phyloP scores from a whole-genome alignment of 1,284 basidiomycete species.

The Rhodotorula glutinis region DNA sequence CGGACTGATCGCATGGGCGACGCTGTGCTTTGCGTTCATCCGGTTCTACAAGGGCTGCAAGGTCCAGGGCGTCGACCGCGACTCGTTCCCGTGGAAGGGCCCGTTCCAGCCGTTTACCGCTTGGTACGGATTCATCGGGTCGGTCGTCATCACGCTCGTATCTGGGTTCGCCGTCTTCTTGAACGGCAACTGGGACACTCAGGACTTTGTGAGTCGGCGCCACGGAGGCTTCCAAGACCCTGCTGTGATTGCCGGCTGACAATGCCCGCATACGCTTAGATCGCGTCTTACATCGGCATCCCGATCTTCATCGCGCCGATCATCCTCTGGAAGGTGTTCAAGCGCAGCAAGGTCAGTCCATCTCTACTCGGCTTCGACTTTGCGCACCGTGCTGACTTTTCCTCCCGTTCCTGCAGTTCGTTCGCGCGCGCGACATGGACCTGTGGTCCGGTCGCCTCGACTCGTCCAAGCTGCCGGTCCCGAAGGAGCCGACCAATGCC shows the following conservation, averaged over 20 bases:
- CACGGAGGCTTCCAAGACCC: background rate
- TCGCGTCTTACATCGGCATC: constrained; percentile 32
- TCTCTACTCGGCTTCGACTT: background rate
- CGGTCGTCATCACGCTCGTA: constrained; percentile 36
- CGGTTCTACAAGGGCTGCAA: constrained; percentile 48
- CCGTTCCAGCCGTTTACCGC: constrained; percentile 46
- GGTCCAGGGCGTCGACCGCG: constrained; percentile 43
- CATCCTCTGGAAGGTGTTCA: constrained; percentile 30
- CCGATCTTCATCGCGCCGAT: constrained; percentile 31
- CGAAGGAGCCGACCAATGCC: constrained; percentile 4
- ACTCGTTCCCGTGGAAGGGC: constrained; percentile 43
- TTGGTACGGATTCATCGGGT: constrained; percentile 30
- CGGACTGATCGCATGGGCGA: constrained; percentile 40
- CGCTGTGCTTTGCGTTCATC: constrained; percentile 41
- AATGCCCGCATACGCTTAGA: no score
- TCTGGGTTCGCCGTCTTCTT: constrained; percentile 41
- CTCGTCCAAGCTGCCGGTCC: constrained; percentile 12
- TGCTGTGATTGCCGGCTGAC: background rate
- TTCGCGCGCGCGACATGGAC: constrained; percentile 27
- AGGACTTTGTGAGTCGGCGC: constrained; percentile 14
- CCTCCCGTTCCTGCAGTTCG: background rate
- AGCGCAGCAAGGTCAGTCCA: constrained; percentile 2
- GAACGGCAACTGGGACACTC: constrained; percentile 35
- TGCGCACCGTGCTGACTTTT: background rate
- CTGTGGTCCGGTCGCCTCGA: constrained; percentile 28